Base-by-base conservation (phyloP, 352 stramenopile species). In the Pythium aphanidermatum region DNA sequence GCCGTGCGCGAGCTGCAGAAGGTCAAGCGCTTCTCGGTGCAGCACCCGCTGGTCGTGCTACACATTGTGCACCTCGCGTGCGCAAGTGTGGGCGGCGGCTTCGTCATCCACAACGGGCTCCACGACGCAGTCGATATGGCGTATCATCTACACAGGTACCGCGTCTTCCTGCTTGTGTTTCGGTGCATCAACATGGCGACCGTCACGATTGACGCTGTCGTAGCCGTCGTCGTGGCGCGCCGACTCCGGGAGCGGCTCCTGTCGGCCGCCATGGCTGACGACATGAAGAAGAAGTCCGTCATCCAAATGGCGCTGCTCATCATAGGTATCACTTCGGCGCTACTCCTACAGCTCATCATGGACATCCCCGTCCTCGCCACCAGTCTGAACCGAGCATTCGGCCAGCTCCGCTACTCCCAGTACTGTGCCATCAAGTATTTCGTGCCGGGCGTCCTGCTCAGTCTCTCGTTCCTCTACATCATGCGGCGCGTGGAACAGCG, bases 221-320 rank as follows among this genome's bases (percentile, higher is more conserved):
- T 68, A 17, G 72, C 70, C 4, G 64, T 63, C 12, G 62, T 66
- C 24, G 65, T 87, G 5, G 63, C 72, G 3, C 21, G 64, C 10
- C 71, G 76, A 28, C 44, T 87, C 19, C 60, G 65, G 31, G 41
- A 65, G 25, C 40, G 75, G 27, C 47, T 87, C 34, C 51, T 83
- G 10, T 63, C 70, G 16, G 75, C 72, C 17, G 75, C 75, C 5
- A 83, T 87, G 72, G 60, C 72, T 0, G 75, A 87, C 33, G 65
- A 87, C 26, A 85, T 87, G 72, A 87, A 84, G 61, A 57, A 61
- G 16, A 87, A 87, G 52, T 83, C 72, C 27, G 68, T 83, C 26
- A 56, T 75, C 25, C 75, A 87, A 55, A 83, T 87, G 70, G 76
- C 63, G 33, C 57, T 83, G 40, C 55, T 87, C 0, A 76, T 84